Percentiles rank a stretch among this genome's conserved stretches.
Conservation (phyloP, 2,329 filamentous ascomycete species). For the Aspergillus sclerotialis region DNA sequence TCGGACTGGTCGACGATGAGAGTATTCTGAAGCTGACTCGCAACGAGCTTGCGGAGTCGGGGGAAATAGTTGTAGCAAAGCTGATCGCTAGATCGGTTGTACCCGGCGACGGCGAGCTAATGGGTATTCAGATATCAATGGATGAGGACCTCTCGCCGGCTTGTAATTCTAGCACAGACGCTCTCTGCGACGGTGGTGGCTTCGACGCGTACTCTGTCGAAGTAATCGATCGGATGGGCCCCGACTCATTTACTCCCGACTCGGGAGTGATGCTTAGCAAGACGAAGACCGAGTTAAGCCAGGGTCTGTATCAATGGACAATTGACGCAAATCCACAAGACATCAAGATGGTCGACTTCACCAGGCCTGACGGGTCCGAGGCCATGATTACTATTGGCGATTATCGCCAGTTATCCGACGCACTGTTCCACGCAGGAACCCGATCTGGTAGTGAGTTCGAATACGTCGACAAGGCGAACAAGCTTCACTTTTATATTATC, state of each 20-base stretch:
- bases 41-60: neutral
- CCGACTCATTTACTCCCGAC: neutral
- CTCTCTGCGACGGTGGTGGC: neutral
- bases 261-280: neutral
- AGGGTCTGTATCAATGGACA: neutral
- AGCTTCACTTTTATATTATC: neutral
- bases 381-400: neutral
- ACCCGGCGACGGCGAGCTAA: neutral
- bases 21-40: neutral
- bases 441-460: neutral
- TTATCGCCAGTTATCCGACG: neutral
- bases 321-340: neutral
- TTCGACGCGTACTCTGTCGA: neutral
- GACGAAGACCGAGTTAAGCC: neutral
- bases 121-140: neutral
- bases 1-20: neutral
- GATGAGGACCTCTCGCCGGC: neutral
- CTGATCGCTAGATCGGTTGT: neutral
- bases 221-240: neutral
- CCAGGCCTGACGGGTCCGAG: neutral
- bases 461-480: neutral
- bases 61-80: neutral
- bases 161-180: neutral
- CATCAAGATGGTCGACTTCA: neutral
- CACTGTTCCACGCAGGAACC: neutral